Evolutionary conservation across 2,329 filamentous ascomycete genomes (phyloP).

Genomic region (Celoporthe dispersa): DNA sequence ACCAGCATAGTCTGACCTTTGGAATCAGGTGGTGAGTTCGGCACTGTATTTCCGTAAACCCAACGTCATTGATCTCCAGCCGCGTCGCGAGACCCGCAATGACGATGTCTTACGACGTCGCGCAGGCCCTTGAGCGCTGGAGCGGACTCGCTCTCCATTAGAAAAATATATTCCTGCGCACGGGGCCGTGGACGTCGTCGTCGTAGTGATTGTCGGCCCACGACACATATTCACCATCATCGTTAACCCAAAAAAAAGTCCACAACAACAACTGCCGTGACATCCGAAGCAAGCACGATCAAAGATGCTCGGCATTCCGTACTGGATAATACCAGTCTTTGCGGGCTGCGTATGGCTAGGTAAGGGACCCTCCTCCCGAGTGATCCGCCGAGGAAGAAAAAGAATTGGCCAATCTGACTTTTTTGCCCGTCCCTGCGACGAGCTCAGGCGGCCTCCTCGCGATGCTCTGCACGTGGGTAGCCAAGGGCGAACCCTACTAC

Average conservation of each 20-base stretch:
- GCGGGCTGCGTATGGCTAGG: slow-evolving; percentile 24
- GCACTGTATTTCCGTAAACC: neutral
- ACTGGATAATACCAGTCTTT: slow-evolving; percentile 22
- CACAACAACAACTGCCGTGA: neutral
- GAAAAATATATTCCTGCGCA: neutral
- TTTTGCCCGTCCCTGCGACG: neutral
- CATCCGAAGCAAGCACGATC: neutral
- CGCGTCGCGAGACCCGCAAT: slow-evolving; percentile 5
- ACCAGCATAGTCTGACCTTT: neutral
- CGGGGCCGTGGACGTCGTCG: neutral
- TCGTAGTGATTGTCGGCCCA: neutral
- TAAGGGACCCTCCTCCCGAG: neutral
- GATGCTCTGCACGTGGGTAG: slow-evolving; percentile 20
- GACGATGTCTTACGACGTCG: slow-evolving; percentile 8
- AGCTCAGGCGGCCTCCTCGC: slow-evolving; percentile 20
- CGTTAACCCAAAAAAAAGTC: neutral
- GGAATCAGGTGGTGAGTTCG: neutral
- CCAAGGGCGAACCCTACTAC: slow-evolving; percentile 46
- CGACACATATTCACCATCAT: neutral
- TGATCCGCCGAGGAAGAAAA: neutral
- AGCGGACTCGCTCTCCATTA: neutral
- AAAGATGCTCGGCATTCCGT: slow-evolving; percentile 11
- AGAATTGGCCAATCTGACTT: neutral
- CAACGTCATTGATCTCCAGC: slow-evolving; percentile 11
- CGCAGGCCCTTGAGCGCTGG: neutral